Conservation (phyloP, 345 rosid genomes). For the Populus pruinosa region DNA sequence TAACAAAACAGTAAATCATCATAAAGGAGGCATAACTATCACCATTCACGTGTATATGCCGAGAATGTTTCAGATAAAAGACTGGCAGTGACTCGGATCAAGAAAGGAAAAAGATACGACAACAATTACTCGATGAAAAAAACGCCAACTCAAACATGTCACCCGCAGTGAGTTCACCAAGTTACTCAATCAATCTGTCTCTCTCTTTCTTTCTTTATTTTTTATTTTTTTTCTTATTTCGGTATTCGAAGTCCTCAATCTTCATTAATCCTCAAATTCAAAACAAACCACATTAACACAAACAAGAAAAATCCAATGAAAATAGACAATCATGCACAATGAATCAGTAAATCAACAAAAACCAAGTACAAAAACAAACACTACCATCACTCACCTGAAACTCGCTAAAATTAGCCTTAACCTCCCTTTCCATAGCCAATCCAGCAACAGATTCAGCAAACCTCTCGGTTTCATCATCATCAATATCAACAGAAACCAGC, state of each 20-base stretch:
- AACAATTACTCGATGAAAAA: no score
- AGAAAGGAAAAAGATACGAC: no score
- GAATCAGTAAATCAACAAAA: not conserved
- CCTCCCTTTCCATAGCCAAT: conserved; percentile 80
- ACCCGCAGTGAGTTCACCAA: not conserved
- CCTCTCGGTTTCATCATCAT: conserved; percentile 56
- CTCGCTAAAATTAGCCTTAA: conserved; percentile 61
- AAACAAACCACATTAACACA: not conserved
- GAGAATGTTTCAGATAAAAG: no score
- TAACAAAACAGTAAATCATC: not conserved
- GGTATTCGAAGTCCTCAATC: not conserved
- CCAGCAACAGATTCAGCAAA: conserved; percentile 62
- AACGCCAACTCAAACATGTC: no score
- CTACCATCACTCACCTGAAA: conserved; percentile 56
- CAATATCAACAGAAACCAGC: conserved; percentile 69
- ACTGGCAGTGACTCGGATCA: no score
- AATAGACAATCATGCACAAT: not conserved
- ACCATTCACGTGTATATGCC: not conserved
- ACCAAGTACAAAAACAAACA: not conserved
- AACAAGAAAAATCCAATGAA: not conserved
- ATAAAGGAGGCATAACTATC: not conserved
- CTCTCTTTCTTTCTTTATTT: no score
- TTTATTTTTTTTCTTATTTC: no score
- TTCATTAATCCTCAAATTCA: not conserved
- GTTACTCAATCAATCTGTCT: not conserved